Base-by-base conservation (phyloP, 371 early-diverging fungal genomes). In the Rhizopus microsporus region DNA sequence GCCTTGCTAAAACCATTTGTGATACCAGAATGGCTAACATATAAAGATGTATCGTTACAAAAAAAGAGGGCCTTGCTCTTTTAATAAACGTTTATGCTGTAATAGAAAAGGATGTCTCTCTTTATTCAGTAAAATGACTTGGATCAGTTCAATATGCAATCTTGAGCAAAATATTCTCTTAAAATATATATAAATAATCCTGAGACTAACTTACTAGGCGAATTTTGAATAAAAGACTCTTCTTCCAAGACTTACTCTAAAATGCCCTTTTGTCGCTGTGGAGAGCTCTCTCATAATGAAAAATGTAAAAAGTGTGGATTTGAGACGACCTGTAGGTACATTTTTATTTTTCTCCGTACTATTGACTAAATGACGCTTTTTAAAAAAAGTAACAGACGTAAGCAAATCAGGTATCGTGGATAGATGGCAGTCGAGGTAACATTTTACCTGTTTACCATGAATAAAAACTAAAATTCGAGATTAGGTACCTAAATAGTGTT, bases 231-330 rank as follows among this genome's bases (percentile, higher is more conserved):
- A 23, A 23, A 23, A 23, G 23, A 23, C 23, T 23, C 23, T 23
- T 23, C 23, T 23, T 23, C 23, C 23, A 23, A 23, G 23, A 23
- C 23, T 50, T 43, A 43, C n/a, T 32, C 6, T n/a, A 55, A 37
- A 44, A 76, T 76, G 77, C 57, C 69, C 31, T 72, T 60, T 52
- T 76, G 77, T 63, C 58, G 65, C 9, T 76, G 77, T 49, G 77
- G 77, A n/a, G 73, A 76, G 58, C 39, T 73, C 12, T 57, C 61
- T 45, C 46, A 57, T 30, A 50, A 57, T 44, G 60, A 68, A 23
- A 65, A 59, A 54, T 75, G 76, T 39, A 57, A 29, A 5, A 66
- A 64, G 52, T 76, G 76, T 54, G 73, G 73, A 32, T 62, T 42
- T 29, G 9, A 54, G 16, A 45, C 65, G 3, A 35, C 39, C 48